Base-by-base conservation (phyloP, 2,329 filamentous ascomycete species). In the Ascochyta fabae region DNA sequence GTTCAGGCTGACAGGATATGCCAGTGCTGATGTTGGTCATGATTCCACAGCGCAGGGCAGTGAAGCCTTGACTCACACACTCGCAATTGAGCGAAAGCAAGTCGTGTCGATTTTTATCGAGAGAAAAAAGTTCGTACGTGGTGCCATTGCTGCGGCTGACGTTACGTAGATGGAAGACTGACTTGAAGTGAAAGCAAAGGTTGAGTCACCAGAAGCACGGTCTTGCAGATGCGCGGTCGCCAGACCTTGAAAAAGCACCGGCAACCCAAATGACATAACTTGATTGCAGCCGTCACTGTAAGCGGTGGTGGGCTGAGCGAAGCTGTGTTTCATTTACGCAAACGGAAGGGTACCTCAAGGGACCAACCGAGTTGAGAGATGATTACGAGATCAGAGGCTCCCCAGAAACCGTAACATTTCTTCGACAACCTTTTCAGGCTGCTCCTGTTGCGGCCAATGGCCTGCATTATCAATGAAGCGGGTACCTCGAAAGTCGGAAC, bases 371-470 rank as follows among this genome's bases (percentile, higher is more conserved):
- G n/a, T 13, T 16, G 19, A 16, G n/a, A 6, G 10, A 4, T 12
- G 12, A 5, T 8, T 9, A n/a, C 15, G 29, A 15, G 29, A 16
- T 61, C 44, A 69, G 26, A 71, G 34, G 23, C 34, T 26, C 2
- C 43, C n/a, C 10, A 74, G 48, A 58, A 86, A 82, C 9, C 67
- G 70, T 58, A 81, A 55, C 35, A 86, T 75, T 53, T 78, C 77
- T 48, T 78, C 68, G 0, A 79, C 75, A 8, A 87, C 84, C 49
- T 75, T 79, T 61, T 83, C 80, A 1, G 86, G 82, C 67, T 85
- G 79, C 69, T 90, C 87, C 71, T 89, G 86, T 67, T 88, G 86
- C 33, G 88, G 82, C 88, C 88, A 90, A 75, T 90, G 88, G 0
- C 88, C 88, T 4, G 86, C 86, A 0, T 81, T 80, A 15, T 86